Conservation (phyloP, 192 early-diverging fungal genomes). For the Backusella luteola region DNA sequence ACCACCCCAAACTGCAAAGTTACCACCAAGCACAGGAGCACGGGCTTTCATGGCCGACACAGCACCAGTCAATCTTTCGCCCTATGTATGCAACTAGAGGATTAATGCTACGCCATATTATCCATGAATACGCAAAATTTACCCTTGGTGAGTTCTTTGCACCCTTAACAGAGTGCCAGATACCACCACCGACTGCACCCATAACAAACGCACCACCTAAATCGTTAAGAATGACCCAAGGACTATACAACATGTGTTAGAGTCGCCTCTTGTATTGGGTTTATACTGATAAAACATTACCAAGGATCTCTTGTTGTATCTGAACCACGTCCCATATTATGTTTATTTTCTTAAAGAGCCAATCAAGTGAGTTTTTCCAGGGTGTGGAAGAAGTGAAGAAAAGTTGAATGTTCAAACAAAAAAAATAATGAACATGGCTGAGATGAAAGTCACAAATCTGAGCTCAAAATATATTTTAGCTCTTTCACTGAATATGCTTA, state of each 20-base stretch:
- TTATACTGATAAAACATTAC: slow-evolving; percentile 26
- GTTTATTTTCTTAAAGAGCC: not conserved
- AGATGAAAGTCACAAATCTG: slow-evolving; percentile 3
- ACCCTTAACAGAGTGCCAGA: slow-evolving; percentile 98
- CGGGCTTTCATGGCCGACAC: slow-evolving; percentile 88
- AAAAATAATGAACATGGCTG: not conserved
- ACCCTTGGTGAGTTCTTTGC: slow-evolving; percentile 96
- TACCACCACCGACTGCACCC: slow-evolving; percentile 94
- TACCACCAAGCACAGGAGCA: slow-evolving; percentile 93
- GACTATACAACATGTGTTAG: slow-evolving; percentile 40
- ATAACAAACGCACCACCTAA: slow-evolving; percentile 89
- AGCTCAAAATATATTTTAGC: not conserved
- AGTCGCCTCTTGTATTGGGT: not conserved
- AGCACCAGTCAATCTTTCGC: slow-evolving; percentile 88
- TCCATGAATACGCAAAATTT: slow-evolving; percentile 22
- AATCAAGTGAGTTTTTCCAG: slow-evolving; percentile 8
- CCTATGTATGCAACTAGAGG: slow-evolving; percentile 34
- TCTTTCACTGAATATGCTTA: too few species aligned
- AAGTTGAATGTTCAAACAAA: not conserved
- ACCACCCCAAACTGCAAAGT: slow-evolving; percentile 99
- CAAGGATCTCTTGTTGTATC: slow-evolving; percentile 59
- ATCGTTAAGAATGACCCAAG: slow-evolving; percentile 86
- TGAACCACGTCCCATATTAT: slow-evolving; percentile 46
- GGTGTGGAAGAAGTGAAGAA: slow-evolving; percentile 1
- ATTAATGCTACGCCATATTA: not conserved